Base-by-base conservation (phyloP, 2,329 filamentous ascomycete genomes). In the Bipolaris bicolor region DNA sequence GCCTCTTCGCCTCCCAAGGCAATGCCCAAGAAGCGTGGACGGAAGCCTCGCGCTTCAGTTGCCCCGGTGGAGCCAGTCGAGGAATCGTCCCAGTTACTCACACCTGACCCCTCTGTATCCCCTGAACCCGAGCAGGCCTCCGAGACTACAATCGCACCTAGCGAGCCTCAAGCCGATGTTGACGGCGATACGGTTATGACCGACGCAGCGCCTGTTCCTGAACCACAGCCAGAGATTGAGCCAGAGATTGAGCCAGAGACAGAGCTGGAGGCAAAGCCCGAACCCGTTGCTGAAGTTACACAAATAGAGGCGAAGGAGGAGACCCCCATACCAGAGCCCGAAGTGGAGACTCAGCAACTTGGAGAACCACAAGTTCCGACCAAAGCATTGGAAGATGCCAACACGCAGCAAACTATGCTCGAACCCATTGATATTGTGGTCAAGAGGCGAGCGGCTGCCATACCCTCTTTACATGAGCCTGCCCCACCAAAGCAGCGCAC, bases 371-470 rank as follows among this genome's bases (percentile, higher is more conserved):
- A 65, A 29, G 49, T 59, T 29, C 61, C 57, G 22, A 46, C 41
- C 15, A 58, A 47, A 34, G 78, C 81, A 1, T 78, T 88, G 44
- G 90, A 90, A 75, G 89, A 90, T 37, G 85, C 94, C 69, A 90
- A 88, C 64, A 83, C 91, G 1, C 87, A 91, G 78, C 86, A 91
- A 66, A 90, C 91, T 0, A 82, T 91, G 56, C 78, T 97, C 71
- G 91, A 87, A 74, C 94, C 94, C 0, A 93, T 97, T 89, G 94
- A 97, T 69, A 97, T 98, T 65, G 88, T 96, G 47, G 82, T 96
- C 57, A 94, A 96, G 77, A 91, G 92, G 46, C 88, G 93, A 58
- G 90, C 89, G 33, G 83, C 86, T 1, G 81, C 76, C 2, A 76
- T 87, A 24, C 78, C 82, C 5, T 84, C 85, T 0, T 79, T 87